Percentiles rank a stretch among this genome's conserved stretches.
phyloP scores from a whole-genome alignment of 2,329 filamentous ascomycete genomes.

The Acephala macrosclerotiorum region DNA sequence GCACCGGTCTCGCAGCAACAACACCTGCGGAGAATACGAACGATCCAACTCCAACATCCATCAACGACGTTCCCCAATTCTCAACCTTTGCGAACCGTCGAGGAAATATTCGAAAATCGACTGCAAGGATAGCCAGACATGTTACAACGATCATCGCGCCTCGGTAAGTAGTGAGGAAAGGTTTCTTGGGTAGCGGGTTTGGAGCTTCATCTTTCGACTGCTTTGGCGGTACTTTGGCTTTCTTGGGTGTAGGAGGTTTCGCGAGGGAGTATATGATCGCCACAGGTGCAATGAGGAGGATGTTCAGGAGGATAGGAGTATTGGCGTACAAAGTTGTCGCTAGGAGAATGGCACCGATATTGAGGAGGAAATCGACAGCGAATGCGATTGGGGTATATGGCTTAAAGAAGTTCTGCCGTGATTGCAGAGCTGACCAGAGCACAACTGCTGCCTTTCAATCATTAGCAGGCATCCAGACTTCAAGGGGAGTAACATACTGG shows the following conservation, averaged over 20 bases:
- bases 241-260: constrained; percentile 51
- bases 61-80: constrained; percentile 99
- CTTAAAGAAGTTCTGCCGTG: constrained; percentile 83
- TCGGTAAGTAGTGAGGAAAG: constrained; percentile 91
- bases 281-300: constrained; percentile 77
- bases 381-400: constrained; percentile 74
- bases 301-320: constrained; percentile 74
- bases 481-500: constrained; percentile 64
- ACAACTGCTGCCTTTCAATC: constrained; percentile 74
- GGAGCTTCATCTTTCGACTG: constrained; percentile 42
- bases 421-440: constrained; percentile 89
- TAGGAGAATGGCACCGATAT: constrained; percentile 82
- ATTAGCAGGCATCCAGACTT: constrained; percentile 29
- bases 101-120: constrained; percentile 93
- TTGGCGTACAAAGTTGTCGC: constrained; percentile 86
- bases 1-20: constrained; percentile 82
- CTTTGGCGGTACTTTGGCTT: constrained; percentile 56
- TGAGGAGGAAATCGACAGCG: constrained; percentile 85
- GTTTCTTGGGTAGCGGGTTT: constrained; percentile 77
- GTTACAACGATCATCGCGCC: constrained; percentile 92
- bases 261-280: constrained; percentile 63
- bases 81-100: constrained; percentile 97
- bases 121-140: constrained; percentile 91
- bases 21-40: constrained; percentile 96
- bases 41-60: constrained; percentile 96